A percentile compares a stretch with the other conserved stretches of the same genome.
phyloP scores from a whole-genome alignment of 2,329 filamentous ascomycete species.

The Endothia cerciana region DNA sequence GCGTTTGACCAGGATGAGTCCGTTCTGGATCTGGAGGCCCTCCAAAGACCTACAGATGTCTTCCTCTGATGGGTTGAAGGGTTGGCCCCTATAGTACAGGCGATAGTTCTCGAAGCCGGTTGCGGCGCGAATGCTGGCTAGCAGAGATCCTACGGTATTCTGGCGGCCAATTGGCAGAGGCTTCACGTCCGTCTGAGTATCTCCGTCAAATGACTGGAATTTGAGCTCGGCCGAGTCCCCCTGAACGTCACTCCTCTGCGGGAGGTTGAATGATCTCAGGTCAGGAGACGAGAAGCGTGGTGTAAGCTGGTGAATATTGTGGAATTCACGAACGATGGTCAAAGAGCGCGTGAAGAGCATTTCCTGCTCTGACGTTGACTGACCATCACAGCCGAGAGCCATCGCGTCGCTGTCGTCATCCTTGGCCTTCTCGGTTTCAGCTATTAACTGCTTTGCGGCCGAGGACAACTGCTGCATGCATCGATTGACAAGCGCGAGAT shows the following conservation, averaged over 20 bases:
- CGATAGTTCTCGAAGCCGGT: conserved; percentile 79
- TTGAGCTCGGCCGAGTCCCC: conserved; percentile 70
- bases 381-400: conserved; percentile 52
- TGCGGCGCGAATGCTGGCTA: conserved; percentile 66
- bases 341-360: conserved; percentile 71
- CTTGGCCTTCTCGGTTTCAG: conserved; percentile 31
- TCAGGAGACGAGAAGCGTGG: conserved; percentile 64
- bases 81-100: conserved; percentile 70
- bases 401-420: conserved; percentile 56
- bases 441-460: conserved; percentile 62
- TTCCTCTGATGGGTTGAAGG: conserved; percentile 63
- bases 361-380: conserved; percentile 51
- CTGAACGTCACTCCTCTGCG: conserved; percentile 55
- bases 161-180: conserved; percentile 67
- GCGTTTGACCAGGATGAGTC: conserved; percentile 68
- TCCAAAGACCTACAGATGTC: conserved; percentile 66
- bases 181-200: conserved; percentile 61
- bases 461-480: conserved; percentile 72
- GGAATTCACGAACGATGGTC: conserved; percentile 68
- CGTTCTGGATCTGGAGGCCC: conserved; percentile 68
- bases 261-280: conserved; percentile 55
- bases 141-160: conserved; percentile 72
- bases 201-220: conserved; percentile 74
- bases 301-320: conserved; percentile 66
- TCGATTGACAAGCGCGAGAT: conserved; percentile 72